Percentiles rank a stretch among this genome's conserved stretches.
Conservation (phyloP, 495 filamentous ascomycete species). For the Copromyces sp. region DNA sequence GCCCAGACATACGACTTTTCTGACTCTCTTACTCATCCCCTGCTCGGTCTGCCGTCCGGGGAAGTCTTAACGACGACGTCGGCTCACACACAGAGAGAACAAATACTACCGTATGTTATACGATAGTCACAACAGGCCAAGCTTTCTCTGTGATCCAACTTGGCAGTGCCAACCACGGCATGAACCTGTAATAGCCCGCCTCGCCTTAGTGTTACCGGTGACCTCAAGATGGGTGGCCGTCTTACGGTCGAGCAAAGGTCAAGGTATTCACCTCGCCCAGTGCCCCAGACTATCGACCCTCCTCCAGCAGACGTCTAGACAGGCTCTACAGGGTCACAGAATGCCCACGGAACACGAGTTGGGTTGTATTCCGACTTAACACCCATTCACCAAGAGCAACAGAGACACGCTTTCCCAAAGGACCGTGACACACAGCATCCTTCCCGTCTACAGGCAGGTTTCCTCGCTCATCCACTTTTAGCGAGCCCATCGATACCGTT, state of each 20-base stretch:
- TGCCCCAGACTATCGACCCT: not conserved
- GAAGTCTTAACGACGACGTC: not conserved
- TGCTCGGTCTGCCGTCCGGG: not conserved
- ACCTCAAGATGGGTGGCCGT: not conserved
- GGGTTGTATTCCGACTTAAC: not conserved
- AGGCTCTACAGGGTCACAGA: not conserved
- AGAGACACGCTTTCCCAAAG: not conserved
- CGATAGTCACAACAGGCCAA: conserved; percentile 21
- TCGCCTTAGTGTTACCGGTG: not conserved
- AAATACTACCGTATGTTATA: conserved; percentile 1
- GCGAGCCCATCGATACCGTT: not conserved
- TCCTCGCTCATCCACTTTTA: not conserved
- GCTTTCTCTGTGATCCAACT: conserved; percentile 17
- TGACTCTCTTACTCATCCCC: not conserved
- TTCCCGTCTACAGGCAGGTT: not conserved
- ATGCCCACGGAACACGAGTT: not conserved
- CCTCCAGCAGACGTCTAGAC: not conserved
- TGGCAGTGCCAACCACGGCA: conserved; percentile 6
- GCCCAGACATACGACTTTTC: not conserved
- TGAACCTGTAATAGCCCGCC: not conserved
- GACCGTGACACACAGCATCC: not conserved
- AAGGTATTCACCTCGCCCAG: not conserved
- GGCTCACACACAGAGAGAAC: not conserved
- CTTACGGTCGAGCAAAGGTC: not conserved
- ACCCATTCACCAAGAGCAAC: not conserved